Percentiles rank a stretch among this genome's conserved stretches.
Conservation (phyloP, 208 protist genomes). For the Phytomonas sp. region DNA sequence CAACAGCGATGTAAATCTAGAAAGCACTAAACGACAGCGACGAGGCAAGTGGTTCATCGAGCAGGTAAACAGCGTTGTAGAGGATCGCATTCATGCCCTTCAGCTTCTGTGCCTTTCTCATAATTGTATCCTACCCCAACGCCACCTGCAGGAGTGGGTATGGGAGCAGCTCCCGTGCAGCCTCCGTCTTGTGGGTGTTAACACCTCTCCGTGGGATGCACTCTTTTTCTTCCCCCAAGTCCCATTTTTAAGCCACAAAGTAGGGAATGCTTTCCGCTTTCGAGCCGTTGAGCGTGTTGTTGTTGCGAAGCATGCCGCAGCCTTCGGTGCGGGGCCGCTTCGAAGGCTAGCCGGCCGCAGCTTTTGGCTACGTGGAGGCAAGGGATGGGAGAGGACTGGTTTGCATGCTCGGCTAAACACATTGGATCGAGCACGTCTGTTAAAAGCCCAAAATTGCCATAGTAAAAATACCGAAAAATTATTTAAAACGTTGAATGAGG, state of each 20-base stretch:
- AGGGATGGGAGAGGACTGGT: slow-evolving; percentile 17
- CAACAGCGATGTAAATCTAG: neutral
- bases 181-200: slow-evolving; percentile 63
- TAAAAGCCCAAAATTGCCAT: slow-evolving; percentile 1
- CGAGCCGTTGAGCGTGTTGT: slow-evolving; percentile 41
- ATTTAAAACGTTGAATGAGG: neutral
- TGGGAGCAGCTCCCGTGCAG: slow-evolving; percentile 39
- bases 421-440: slow-evolving; percentile 9
- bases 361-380: neutral
- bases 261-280: slow-evolving; percentile 65
- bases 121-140: slow-evolving; percentile 33
- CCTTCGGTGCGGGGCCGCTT: neutral
- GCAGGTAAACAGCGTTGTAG: slow-evolving; percentile 15
- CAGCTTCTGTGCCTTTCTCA: slow-evolving; percentile 24
- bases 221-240: slow-evolving; percentile 73
- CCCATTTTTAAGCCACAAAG: slow-evolving; percentile 46
- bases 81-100: slow-evolving; percentile 23
- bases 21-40: neutral
- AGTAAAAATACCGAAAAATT: neutral
- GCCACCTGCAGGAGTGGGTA: slow-evolving; percentile 38
- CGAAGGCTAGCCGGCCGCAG: slow-evolving; percentile 5
- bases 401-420: slow-evolving; percentile 21
- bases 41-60: slow-evolving; percentile 17
- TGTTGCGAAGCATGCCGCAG: slow-evolving; percentile 18
- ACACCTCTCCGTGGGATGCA: slow-evolving; percentile 37